Conservation (phyloP, 306 rosid species). For the Lathyrus tuberosus region DNA sequence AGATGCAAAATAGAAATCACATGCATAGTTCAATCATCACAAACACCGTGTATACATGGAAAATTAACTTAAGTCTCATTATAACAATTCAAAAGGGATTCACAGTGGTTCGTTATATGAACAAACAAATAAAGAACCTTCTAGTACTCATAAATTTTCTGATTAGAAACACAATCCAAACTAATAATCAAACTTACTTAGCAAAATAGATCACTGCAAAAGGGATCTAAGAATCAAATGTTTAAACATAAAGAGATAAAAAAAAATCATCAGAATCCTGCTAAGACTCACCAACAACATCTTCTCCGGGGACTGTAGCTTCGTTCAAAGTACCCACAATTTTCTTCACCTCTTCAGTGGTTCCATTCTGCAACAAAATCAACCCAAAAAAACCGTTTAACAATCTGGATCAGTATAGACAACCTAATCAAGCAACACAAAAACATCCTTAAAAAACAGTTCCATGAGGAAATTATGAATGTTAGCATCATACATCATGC, state of each 20-base stretch:
- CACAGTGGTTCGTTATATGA: neutral
- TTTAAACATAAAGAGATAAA: neutral
- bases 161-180: neutral
- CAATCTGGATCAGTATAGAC: neutral
- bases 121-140: neutral
- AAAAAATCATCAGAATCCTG: neutral
- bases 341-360: slow-evolving; percentile 84
- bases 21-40: neutral
- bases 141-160: neutral
- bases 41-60: neutral
- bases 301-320: slow-evolving; percentile 74
- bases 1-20: slow-evolving; percentile 5
- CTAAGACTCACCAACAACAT: slow-evolving; percentile 73
- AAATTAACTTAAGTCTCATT: neutral
- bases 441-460: too few relatives aligned
- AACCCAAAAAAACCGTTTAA: slow-evolving; percentile 12
- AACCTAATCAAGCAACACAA: too few relatives aligned
- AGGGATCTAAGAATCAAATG: neutral
- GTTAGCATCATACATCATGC: neutral
- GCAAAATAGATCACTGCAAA: neutral
- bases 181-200: slow-evolving; percentile 11
- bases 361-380: slow-evolving; percentile 67
- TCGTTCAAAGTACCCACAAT: slow-evolving; percentile 70
- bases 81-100: neutral
- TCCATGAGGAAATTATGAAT: neutral